Conservation (phyloP, 2,329 filamentous ascomycete genomes). For the Alternaria longipes region DNA sequence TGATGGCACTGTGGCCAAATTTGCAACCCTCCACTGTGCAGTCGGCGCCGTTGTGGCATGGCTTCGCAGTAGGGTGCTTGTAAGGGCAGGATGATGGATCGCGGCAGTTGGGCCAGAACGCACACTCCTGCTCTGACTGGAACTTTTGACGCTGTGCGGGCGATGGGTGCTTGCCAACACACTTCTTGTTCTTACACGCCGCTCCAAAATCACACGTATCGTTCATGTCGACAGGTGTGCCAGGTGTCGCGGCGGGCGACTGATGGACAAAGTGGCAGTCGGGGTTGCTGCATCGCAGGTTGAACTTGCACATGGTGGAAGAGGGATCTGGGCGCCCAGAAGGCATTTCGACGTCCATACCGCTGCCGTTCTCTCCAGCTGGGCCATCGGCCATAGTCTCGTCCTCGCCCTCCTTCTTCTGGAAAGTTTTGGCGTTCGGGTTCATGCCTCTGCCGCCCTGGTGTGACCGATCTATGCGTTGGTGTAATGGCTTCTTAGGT, state of each 20-base stretch:
- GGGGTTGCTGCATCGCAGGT: slow-evolving; percentile 84
- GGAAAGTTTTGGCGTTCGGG: slow-evolving; percentile 59
- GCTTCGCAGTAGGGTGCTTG: slow-evolving; percentile 84
- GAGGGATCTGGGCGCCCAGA: slow-evolving; percentile 64
- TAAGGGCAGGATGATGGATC: slow-evolving; percentile 84
- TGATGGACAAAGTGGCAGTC: slow-evolving; percentile 95
- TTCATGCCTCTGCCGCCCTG: slow-evolving; percentile 57
- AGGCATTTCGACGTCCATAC: slow-evolving; percentile 69
- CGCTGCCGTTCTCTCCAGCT: slow-evolving; percentile 52
- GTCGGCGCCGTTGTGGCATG: slow-evolving; percentile 90
- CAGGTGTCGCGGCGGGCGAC: slow-evolving; percentile 85
- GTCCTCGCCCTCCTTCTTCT: slow-evolving; percentile 57
- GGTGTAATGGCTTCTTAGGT: slow-evolving; percentile 71
- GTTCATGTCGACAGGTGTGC: slow-evolving; percentile 77
- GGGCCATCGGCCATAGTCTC: slow-evolving; percentile 50
- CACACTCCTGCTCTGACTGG: slow-evolving; percentile 86
- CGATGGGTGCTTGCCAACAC: slow-evolving; percentile 88
- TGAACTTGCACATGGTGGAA: slow-evolving; percentile 85
- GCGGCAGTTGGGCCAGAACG: slow-evolving; percentile 89
- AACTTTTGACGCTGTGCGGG: slow-evolving; percentile 81
- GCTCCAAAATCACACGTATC: slow-evolving; percentile 86
- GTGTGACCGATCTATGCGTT: slow-evolving; percentile 66
- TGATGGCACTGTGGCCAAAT: slow-evolving; percentile 84
- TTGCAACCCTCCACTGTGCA: slow-evolving; percentile 85
- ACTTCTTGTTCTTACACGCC: slow-evolving; percentile 96